Conservation (phyloP, 2,329 filamentous ascomycete species). For the Ophiostoma triangulosporum region DNA sequence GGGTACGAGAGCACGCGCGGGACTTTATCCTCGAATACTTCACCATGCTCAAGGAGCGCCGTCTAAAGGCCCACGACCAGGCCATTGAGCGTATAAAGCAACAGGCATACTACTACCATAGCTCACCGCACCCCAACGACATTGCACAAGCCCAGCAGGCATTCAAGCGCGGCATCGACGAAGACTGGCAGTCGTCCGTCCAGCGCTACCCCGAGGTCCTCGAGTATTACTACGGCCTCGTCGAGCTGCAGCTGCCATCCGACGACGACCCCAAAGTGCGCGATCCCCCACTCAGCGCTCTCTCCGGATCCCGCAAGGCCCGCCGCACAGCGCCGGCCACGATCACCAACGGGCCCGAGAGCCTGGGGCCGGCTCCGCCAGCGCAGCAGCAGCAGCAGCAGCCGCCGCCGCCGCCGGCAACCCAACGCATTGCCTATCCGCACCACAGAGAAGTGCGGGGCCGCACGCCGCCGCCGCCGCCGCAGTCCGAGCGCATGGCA, state of each 20-base stretch:
- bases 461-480: conserved; percentile 13
- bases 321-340: conserved; percentile 23
- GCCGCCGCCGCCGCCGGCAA: not conserved
- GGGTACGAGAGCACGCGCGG: conserved; percentile 52
- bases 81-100: conserved; percentile 43
- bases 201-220: conserved; percentile 69
- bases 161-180: conserved; percentile 61
- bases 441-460: conserved; percentile 8
- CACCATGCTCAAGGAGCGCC: conserved; percentile 44
- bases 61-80: conserved; percentile 41
- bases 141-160: conserved; percentile 50
- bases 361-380: not conserved
- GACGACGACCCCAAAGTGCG: conserved; percentile 47
- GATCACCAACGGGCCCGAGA: conserved; percentile 3
- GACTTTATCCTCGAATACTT: conserved; percentile 57
- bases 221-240: conserved; percentile 64
- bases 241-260: conserved; percentile 49
- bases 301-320: conserved; percentile 34
- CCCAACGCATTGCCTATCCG: conserved; percentile 3
- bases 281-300: conserved; percentile 44
- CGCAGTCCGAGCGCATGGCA: conserved; percentile 5
- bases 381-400: not conserved
- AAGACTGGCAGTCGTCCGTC: conserved; percentile 65
- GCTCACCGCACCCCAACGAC: conserved; percentile 47
- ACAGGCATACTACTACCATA: conserved; percentile 45